Base-by-base conservation (phyloP, 345 rosid genomes). In the Dovyalis caffra region DNA sequence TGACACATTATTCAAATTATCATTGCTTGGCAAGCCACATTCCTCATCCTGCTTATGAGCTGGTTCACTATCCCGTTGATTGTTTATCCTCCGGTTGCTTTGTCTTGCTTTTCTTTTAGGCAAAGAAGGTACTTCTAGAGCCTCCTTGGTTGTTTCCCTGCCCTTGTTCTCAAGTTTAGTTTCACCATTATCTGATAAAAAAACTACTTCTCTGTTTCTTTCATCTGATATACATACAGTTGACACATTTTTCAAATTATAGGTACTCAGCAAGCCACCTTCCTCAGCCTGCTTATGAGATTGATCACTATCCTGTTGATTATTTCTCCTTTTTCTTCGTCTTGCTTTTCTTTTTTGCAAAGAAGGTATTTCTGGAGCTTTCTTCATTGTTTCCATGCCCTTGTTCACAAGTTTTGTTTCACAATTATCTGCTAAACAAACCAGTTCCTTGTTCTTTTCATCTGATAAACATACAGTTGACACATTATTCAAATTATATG, bases 21-120 rank as follows among this genome's bases (percentile, higher is more conserved):
- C 11, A 43, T 4, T 43, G 47, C 18, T 43, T 16, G 14, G n/a
- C 14, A 66, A 66, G 33, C 68, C 66, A 58, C 61, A 73, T 62
- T 66, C 80, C 76, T 68, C 75, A 0, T 35, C 80, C 66, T 77
- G 69, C 56, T 73, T 69, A 76, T 78, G 58, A 37, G 75, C 60
- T 37, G 58, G 49, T 75, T 67, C 57, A 26, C 57, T 70, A 53
- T 56, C 66, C 3, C 32, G 43, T 35, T 35, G 31, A 5, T 57
- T 28, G 8, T 65, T 40, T 74, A 47, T 63, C 8, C 16, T 61
- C 62, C 31, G 34, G 7, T 8, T 80, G 65, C 47, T 37, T 37
- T 9, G 66, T 73, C 67, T 72, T 20, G 28, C 53, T 23, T 56
- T 49, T n/a, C 8, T 75, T 49, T 77, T 21, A 35, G 8, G 47